These are phyloP conservation scores for Annona squamosa DNA, from an alignment of 164 flowering plant species.

Conservation along the genomic window DNA sequence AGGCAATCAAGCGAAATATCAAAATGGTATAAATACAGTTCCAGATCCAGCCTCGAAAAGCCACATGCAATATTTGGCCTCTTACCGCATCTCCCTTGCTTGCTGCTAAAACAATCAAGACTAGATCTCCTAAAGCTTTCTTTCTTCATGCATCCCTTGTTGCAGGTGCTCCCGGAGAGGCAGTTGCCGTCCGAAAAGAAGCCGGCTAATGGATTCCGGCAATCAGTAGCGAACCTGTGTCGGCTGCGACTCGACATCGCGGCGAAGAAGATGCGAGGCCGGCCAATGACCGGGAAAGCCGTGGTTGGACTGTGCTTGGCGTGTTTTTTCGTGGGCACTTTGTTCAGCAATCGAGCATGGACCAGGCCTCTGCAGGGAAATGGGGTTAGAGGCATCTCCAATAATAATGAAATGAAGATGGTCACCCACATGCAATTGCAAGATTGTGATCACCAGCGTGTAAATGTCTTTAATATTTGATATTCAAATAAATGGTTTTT, in stretches of 20 bases:
- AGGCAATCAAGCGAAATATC: too few species aligned
- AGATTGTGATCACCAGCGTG: constrained; percentile 44
- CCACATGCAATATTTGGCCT: too few species aligned
- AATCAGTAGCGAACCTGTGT: constrained; percentile 9
- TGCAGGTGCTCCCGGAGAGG: constrained; percentile 5
- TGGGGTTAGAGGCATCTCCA: neutral
- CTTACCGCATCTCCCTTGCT: too few species aligned
- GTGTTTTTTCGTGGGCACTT: constrained; percentile 62
- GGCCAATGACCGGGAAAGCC: constrained; percentile 40
- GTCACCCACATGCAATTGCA: neutral
- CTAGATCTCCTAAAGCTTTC: too few species aligned
- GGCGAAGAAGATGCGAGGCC: constrained; percentile 53
- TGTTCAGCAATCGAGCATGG: constrained; percentile 40
- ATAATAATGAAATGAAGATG: constrained; percentile 1
- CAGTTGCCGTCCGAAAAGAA: constrained; percentile 18
- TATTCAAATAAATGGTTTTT: neutral
- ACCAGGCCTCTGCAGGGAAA: constrained; percentile 1
- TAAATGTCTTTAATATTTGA: constrained; percentile 16
- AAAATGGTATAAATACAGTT: too few species aligned
- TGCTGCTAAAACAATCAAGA: too few species aligned
- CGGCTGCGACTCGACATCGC: constrained; percentile 14
- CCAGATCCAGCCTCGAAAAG: too few species aligned
- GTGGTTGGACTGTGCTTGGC: constrained; percentile 45
- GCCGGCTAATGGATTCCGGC: constrained; percentile 10
- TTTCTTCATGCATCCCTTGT: constrained; percentile 1